Evolutionary conservation across 257 asterid genomes (phyloP).

Genomic region (Cordia subcordata): DNA sequence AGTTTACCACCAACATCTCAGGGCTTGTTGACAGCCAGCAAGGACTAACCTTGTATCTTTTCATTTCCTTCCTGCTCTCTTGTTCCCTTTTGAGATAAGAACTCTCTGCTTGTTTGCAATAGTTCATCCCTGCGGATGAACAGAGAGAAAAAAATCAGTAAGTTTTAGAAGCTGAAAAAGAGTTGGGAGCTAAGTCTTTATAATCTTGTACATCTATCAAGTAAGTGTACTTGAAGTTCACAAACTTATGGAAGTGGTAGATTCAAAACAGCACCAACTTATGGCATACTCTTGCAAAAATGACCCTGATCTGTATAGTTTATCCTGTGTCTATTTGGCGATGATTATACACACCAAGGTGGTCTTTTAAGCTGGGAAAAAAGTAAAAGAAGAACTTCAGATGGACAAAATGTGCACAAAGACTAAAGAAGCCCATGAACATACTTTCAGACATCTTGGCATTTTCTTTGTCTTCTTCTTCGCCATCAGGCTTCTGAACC

Average conservation of each 20-base stretch:
- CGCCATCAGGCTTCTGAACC: conserved; percentile 29
- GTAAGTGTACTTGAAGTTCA: too few relatives aligned
- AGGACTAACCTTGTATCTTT: conserved; percentile 65
- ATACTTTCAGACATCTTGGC: conserved; percentile 20
- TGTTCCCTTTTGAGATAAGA: conserved; percentile 54
- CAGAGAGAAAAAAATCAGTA: conserved; percentile 2
- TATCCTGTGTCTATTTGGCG: not conserved
- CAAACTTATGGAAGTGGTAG: not conserved
- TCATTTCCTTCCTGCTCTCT: conserved; percentile 54
- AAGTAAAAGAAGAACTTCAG: not conserved
- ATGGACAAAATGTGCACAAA: not conserved
- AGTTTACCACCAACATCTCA: conserved; percentile 10
- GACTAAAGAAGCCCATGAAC: conserved; percentile 11
- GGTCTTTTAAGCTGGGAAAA: not conserved
- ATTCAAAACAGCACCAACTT: not conserved
- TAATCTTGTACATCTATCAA: not conserved
- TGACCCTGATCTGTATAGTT: not conserved
- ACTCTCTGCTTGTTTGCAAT: conserved; percentile 52
- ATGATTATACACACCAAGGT: not conserved
- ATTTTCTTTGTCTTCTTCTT: conserved; percentile 19
- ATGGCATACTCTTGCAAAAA: not conserved
- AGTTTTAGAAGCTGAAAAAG: not conserved
- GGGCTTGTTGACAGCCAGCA: conserved; percentile 10
- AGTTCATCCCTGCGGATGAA: conserved; percentile 36
- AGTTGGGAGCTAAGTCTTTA: not conserved